These are phyloP conservation scores for Neonectria punicea DNA, from an alignment of 2,329 filamentous ascomycete species.

Conservation along the genomic window DNA sequence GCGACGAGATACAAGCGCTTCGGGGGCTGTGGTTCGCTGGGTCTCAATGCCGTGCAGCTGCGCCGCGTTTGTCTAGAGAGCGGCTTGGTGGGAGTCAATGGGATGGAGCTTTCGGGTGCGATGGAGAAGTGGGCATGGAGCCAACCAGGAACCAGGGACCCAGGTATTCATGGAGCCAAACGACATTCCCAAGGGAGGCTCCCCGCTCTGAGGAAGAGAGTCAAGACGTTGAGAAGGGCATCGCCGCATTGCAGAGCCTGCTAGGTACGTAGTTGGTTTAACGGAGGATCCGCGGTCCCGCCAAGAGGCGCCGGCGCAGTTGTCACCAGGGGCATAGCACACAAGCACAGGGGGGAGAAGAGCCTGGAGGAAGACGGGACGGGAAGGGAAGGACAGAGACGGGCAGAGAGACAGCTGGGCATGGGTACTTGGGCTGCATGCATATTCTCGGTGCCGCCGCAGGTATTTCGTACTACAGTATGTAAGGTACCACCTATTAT, in stretches of 20 bases:
- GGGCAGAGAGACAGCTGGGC: background rate
- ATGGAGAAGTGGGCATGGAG: background rate
- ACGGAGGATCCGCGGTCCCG: conserved; percentile 3
- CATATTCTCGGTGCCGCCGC: background rate
- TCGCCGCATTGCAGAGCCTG: conserved; percentile 1
- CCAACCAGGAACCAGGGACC: conserved; percentile 12
- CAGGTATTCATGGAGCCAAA: conserved; percentile 11
- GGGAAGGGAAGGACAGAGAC: background rate
- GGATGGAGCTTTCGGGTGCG: background rate
- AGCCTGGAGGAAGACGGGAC: background rate
- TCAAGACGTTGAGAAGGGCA: background rate
- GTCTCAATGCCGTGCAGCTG: conserved; percentile 11
- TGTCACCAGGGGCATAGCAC: background rate
- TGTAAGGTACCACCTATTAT: background rate
- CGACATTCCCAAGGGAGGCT: conserved; percentile 19
- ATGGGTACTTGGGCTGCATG: background rate
- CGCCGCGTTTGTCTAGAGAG: conserved; percentile 1
- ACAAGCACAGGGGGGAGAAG: background rate
- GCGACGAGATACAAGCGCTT: conserved; percentile 13
- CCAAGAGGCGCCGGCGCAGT: conserved; percentile 3
- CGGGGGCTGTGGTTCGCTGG: conserved; percentile 21
- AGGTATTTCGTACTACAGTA: background rate
- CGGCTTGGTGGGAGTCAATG: background rate
- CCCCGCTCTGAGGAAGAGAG: background rate
- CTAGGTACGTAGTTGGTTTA: background rate